These are phyloP conservation scores for Panaeolus papilionaceus DNA, from an alignment of 768 basidiomycete genomes.

Conservation along the genomic window DNA sequence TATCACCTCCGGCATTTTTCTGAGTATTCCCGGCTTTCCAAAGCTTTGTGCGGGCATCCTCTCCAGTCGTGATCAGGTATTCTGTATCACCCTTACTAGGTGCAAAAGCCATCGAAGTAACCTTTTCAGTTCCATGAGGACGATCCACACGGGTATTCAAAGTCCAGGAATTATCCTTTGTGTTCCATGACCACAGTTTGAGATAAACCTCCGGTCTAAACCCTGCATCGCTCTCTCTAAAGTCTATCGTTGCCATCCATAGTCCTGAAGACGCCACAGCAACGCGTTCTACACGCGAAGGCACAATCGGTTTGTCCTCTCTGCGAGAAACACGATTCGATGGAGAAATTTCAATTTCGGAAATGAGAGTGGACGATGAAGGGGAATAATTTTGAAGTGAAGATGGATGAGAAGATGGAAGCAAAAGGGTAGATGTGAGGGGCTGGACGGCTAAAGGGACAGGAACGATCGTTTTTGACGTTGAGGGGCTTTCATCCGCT, in stretches of 20 bases:
- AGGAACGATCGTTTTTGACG: slow-evolving; percentile 42
- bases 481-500: slow-evolving; percentile 36
- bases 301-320: slow-evolving; percentile 79
- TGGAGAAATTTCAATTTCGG: slow-evolving; percentile 92
- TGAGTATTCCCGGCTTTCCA: slow-evolving; percentile 69
- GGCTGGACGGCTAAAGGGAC: slow-evolving; percentile 81
- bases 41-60: slow-evolving; percentile 77
- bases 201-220: slow-evolving; percentile 77
- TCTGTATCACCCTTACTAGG: slow-evolving; percentile 45
- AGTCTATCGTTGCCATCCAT: slow-evolving; percentile 95
- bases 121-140: slow-evolving; percentile 74
- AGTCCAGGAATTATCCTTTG: slow-evolving; percentile 62
- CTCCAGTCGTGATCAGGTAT: slow-evolving; percentile 75
- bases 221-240: slow-evolving; percentile 67
- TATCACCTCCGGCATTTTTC: slow-evolving; percentile 32
- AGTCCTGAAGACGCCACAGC: slow-evolving; percentile 71
- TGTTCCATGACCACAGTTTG: slow-evolving; percentile 92
- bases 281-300: slow-evolving; percentile 74
- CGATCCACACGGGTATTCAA: slow-evolving; percentile 90
- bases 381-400: slow-evolving; percentile 93
- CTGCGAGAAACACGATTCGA: slow-evolving; percentile 88
- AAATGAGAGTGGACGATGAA: slow-evolving; percentile 67
- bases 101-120: slow-evolving; percentile 76
- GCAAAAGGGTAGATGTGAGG: slow-evolving; percentile 74
- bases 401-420: slow-evolving; percentile 94